Conservation (phyloP, 768 basidiomycete genomes). For the Sarcodon aspratus region DNA sequence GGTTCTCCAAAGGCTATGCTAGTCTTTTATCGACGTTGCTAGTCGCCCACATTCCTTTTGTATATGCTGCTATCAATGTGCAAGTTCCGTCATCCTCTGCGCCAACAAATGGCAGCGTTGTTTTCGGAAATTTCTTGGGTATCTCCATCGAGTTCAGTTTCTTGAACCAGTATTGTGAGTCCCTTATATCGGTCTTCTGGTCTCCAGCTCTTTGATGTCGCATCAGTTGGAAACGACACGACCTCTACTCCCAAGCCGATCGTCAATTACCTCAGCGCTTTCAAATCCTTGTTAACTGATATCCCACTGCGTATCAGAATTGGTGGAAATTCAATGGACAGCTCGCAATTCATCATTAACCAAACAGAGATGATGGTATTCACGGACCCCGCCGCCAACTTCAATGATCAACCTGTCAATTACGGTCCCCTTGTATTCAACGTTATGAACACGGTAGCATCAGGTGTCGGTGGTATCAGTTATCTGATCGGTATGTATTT, state of each 20-base stretch:
- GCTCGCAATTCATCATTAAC: constrained; percentile 28
- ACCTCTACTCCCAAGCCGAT: constrained; percentile 38
- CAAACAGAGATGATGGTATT: constrained; percentile 32
- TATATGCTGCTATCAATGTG: constrained; percentile 8
- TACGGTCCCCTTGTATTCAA: constrained; percentile 38
- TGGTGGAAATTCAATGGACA: constrained; percentile 36
- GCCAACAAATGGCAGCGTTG: constrained; percentile 22
- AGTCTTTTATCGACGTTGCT: no score
- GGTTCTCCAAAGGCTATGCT: no score
- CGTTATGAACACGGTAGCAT: constrained; percentile 29
- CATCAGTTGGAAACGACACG: constrained; percentile 40
- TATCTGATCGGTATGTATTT: constrained; percentile 22
- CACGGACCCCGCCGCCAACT: constrained; percentile 20
- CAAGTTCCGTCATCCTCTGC: constrained; percentile 18
- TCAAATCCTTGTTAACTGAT: constrained; percentile 32
- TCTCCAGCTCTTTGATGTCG: not conserved
- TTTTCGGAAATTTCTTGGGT: constrained; percentile 47
- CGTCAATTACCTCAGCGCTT: constrained; percentile 45
- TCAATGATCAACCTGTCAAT: constrained; percentile 34
- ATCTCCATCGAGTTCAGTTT: constrained; percentile 57
- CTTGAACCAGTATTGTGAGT: constrained; percentile 42
- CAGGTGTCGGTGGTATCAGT: constrained; percentile 13
- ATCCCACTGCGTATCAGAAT: constrained; percentile 34
- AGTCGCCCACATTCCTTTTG: not conserved
- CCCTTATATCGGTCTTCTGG: not conserved